Percentiles rank a stretch among this genome's conserved stretches.
phyloP scores from a whole-genome alignment of 306 rosid genomes.

The Cajanus cajan region DNA sequence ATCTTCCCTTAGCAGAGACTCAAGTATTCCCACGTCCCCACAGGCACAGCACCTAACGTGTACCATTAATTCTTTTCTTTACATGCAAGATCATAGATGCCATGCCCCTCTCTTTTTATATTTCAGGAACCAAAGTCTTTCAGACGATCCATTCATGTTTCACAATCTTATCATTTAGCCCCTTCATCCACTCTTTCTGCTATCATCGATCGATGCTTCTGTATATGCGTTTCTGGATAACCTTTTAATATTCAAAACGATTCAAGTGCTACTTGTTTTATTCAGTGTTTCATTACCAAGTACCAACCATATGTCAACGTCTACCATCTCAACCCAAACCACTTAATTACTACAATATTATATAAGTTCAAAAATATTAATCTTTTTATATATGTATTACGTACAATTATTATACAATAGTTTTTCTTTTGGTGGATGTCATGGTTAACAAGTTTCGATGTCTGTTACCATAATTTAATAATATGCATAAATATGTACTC shows the following conservation, averaged over 20 bases:
- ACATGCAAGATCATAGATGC: not conserved
- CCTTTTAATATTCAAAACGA: not conserved
- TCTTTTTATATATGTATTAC: no score
- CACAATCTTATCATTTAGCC: no score
- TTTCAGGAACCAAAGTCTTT: no score
- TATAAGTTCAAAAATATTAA: no score
- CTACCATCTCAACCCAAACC: not conserved
- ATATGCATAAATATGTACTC: no score
- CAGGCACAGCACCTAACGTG: conserved; percentile 25
- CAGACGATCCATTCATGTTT: no score
- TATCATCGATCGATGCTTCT: no score
- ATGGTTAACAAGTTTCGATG: no score
- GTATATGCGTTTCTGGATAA: conserved; percentile 24
- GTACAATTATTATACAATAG: no score
- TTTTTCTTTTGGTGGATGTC: no score
- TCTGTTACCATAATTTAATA: no score
- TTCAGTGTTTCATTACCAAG: not conserved
- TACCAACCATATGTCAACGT: not conserved
- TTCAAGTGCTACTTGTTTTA: not conserved
- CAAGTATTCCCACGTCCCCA: not conserved
- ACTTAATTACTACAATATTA: not conserved
- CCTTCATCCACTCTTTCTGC: not conserved
- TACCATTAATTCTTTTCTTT: not conserved
- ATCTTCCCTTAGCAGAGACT: not conserved
- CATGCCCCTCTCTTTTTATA: not conserved